Evolutionary conservation across 306 rosid genomes (phyloP).

Genomic region (Cicer pinnatifidum): DNA sequence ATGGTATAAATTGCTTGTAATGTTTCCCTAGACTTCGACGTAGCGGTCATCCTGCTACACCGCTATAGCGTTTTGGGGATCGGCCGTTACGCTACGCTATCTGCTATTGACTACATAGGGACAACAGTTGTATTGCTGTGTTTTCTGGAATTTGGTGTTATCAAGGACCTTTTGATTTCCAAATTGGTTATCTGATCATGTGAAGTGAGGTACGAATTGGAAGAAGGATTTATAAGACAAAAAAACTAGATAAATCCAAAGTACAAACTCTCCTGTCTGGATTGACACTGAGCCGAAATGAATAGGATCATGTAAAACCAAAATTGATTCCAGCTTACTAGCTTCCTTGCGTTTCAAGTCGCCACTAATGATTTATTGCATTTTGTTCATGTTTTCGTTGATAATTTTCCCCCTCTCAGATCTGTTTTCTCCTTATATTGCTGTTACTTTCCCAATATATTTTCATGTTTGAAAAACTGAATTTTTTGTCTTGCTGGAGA

Average conservation of each 20-base stretch:
- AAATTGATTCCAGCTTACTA: slow-evolving; percentile 11
- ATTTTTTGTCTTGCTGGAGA: slow-evolving; percentile 28
- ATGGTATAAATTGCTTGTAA: too few species aligned
- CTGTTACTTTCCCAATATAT: neutral
- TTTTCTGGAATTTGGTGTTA: neutral
- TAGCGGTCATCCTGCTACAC: too few species aligned
- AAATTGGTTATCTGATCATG: slow-evolving; percentile 19
- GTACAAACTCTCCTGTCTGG: slow-evolving; percentile 24
- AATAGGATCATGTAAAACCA: slow-evolving; percentile 31
- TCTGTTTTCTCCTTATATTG: neutral
- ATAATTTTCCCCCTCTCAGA: neutral
- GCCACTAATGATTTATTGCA: neutral
- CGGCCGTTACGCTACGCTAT: too few species aligned
- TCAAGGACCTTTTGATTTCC: slow-evolving; percentile 27
- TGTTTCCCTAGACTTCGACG: too few species aligned
- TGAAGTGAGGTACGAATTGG: slow-evolving; percentile 18
- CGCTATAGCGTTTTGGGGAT: too few species aligned
- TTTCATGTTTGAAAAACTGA: slow-evolving; percentile 7
- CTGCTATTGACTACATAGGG: too few species aligned
- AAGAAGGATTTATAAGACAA: neutral
- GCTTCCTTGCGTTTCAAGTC: slow-evolving; percentile 30
- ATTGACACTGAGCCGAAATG: slow-evolving; percentile 7
- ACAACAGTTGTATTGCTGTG: neutral
- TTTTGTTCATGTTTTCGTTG: slow-evolving; percentile 6
- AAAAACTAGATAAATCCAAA: slow-evolving; percentile 13